Evolutionary conservation across 2,329 filamentous ascomycete genomes (phyloP).

Genomic region (Pezicula carpinea): DNA sequence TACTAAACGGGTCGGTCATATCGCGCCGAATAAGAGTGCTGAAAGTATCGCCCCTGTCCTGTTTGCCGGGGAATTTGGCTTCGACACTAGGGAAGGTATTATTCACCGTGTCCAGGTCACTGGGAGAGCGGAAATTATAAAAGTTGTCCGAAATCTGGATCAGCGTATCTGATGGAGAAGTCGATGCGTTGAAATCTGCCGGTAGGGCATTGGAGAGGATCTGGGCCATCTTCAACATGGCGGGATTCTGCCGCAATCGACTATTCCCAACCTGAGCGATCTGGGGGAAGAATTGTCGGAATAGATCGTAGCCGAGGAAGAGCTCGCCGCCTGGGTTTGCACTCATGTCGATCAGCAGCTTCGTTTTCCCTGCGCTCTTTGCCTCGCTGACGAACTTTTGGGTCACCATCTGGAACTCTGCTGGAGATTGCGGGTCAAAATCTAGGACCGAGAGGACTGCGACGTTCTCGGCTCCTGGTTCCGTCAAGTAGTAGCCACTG

Average conservation of each 20-base stretch:
- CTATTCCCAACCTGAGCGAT: conserved; percentile 9
- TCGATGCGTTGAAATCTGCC: conserved; percentile 10
- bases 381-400: conserved; percentile 38
- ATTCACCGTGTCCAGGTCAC: conserved; percentile 5
- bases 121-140: conserved; percentile 1
- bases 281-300: conserved; percentile 31
- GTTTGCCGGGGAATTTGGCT: conserved; percentile 5
- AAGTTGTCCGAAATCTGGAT: conserved; percentile 7
- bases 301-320: conserved; percentile 40
- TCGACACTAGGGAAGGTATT: conserved; percentile 6
- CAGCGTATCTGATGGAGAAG: conserved; percentile 10
- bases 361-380: conserved; percentile 41
- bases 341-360: conserved; percentile 57
- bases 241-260: conserved; percentile 7
- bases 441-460: conserved; percentile 10
- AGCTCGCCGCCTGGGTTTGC: conserved; percentile 49
- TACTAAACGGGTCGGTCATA: conserved; percentile 6
- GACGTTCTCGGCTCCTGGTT: conserved; percentile 4
- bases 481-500: conserved; percentile 12
- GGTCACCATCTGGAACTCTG: conserved; percentile 12
- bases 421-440: conserved; percentile 5
- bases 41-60: conserved; percentile 7
- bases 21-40: conserved; percentile 5
- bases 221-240: conserved; percentile 1
- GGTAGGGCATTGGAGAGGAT: conserved; percentile 1